Conservation (phyloP, 306 rosid species). For the Alnus glutinosa region DNA sequence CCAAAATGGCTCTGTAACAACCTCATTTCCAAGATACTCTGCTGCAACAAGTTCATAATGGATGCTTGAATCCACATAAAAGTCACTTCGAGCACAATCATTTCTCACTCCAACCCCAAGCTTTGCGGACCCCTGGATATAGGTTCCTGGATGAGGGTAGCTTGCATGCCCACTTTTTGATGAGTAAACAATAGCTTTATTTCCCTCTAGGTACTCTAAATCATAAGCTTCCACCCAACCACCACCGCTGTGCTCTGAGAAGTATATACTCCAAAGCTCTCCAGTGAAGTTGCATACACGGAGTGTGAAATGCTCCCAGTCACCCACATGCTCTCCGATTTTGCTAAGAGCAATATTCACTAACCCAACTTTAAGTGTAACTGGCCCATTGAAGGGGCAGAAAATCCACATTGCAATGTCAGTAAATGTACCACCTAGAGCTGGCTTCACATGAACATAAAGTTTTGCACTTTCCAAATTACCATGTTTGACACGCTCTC, state of each 20-base stretch:
- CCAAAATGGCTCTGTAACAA: slow-evolving; percentile 51
- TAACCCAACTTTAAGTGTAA: slow-evolving; percentile 68
- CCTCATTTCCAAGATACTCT: slow-evolving; percentile 45
- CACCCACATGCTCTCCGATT: slow-evolving; percentile 75
- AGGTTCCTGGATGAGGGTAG: slow-evolving; percentile 52
- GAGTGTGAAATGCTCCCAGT: slow-evolving; percentile 92
- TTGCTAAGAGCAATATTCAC: slow-evolving; percentile 48
- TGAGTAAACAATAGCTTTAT: slow-evolving; percentile 51
- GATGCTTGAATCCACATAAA: slow-evolving; percentile 46
- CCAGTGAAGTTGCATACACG: slow-evolving; percentile 56
- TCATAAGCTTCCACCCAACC: slow-evolving; percentile 56
- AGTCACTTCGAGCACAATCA: slow-evolving; percentile 40
- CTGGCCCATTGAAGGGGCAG: slow-evolving; percentile 93
- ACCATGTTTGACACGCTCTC: slow-evolving; percentile 56
- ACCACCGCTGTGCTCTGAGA: slow-evolving; percentile 60
- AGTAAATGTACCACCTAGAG: slow-evolving; percentile 81
- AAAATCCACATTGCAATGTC: slow-evolving; percentile 94
- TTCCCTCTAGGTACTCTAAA: slow-evolving; percentile 51
- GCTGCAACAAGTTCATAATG: slow-evolving; percentile 51
- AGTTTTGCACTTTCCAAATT: slow-evolving; percentile 70
- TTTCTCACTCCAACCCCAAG: slow-evolving; percentile 58
- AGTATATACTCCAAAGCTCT: slow-evolving; percentile 55
- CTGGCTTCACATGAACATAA: slow-evolving; percentile 84
- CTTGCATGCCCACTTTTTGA: slow-evolving; percentile 57
- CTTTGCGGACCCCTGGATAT: slow-evolving; percentile 54